These are phyloP conservation scores for Aspergillus sp. DNA, from an alignment of 2,329 filamentous ascomycete genomes.

Conservation along the genomic window DNA sequence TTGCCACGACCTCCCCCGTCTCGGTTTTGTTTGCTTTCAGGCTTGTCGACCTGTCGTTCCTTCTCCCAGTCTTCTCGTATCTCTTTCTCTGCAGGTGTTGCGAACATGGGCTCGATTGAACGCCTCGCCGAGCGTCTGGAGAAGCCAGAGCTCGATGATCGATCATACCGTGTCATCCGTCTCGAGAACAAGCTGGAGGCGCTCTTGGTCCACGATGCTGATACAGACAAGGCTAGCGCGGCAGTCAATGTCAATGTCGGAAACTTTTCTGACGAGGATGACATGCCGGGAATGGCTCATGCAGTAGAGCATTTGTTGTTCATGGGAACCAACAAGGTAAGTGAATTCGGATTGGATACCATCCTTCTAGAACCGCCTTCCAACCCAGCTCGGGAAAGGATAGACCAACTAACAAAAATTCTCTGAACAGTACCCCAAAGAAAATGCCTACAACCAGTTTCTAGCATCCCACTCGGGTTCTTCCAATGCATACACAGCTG, in stretches of 20 bases:
- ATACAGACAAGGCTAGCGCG: constrained; percentile 95
- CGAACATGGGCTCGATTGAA: constrained; percentile 32
- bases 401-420: background rate
- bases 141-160: constrained; percentile 78
- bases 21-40: constrained; percentile 6
- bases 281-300: constrained; percentile 93
- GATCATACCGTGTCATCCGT: constrained; percentile 80
- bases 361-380: background rate
- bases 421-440: constrained; percentile 66
- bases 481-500: constrained; percentile 91
- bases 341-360: constrained; percentile 5
- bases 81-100: constrained; percentile 13
- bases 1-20: constrained; percentile 10
- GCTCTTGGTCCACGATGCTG: constrained; percentile 84
- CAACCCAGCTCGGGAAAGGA: background rate
- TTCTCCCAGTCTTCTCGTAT: constrained; percentile 13
- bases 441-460: constrained; percentile 95
- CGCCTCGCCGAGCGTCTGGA: constrained; percentile 67
- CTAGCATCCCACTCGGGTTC: constrained; percentile 83
- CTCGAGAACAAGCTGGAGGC: constrained; percentile 85
- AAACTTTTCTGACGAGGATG: constrained; percentile 85
- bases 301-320: constrained; percentile 94
- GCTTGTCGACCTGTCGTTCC: constrained; percentile 8
- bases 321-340: constrained; percentile 93
- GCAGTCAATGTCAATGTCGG: constrained; percentile 94